phyloP scores from a whole-genome alignment of 768 basidiomycete genomes.

The Amanita polypyramis region DNA sequence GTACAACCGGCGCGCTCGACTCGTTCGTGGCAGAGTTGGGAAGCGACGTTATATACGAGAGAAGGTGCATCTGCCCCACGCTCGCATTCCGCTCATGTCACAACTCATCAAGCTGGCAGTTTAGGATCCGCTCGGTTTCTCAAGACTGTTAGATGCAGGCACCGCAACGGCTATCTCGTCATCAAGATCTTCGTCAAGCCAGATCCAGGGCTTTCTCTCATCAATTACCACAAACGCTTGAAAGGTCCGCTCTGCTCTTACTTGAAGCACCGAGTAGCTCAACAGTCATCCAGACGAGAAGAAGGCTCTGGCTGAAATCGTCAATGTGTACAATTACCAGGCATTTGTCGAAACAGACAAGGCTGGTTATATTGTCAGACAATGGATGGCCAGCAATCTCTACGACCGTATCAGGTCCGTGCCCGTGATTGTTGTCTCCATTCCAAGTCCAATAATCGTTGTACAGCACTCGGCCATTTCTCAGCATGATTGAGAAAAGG shows the following conservation, averaged over 20 bases:
- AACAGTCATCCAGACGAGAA: slow-evolving; percentile 53
- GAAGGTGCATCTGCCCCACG: slow-evolving; percentile 45
- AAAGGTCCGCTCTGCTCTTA: slow-evolving; percentile 44
- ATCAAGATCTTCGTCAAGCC: slow-evolving; percentile 96
- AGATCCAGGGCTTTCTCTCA: slow-evolving; percentile 72
- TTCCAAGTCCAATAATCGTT: slow-evolving; percentile 1
- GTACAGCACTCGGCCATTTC: slow-evolving; percentile 86
- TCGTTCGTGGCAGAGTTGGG: slow-evolving; percentile 87
- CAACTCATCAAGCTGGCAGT: slow-evolving; percentile 5
- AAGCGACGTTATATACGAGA: slow-evolving; percentile 82
- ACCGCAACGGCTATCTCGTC: slow-evolving; percentile 74
- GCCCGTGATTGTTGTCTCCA: not conserved
- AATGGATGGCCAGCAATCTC: slow-evolving; percentile 89
- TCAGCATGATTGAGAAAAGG: slow-evolving; percentile 87
- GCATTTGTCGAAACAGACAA: slow-evolving; percentile 90
- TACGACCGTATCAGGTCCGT: slow-evolving; percentile 95
- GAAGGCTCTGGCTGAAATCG: slow-evolving; percentile 73
- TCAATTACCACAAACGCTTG: slow-evolving; percentile 63
- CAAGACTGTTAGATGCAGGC: slow-evolving; percentile 84
- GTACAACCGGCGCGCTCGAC: slow-evolving; percentile 74
- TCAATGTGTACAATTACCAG: slow-evolving; percentile 86
- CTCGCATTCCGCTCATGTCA: not conserved
- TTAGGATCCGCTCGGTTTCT: slow-evolving; percentile 24
- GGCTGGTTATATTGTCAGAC: slow-evolving; percentile 89
- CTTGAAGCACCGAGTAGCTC: slow-evolving; percentile 1